Base-by-base conservation (phyloP, 2,329 filamentous ascomycete species). In the Rutstroemia sp. region DNA sequence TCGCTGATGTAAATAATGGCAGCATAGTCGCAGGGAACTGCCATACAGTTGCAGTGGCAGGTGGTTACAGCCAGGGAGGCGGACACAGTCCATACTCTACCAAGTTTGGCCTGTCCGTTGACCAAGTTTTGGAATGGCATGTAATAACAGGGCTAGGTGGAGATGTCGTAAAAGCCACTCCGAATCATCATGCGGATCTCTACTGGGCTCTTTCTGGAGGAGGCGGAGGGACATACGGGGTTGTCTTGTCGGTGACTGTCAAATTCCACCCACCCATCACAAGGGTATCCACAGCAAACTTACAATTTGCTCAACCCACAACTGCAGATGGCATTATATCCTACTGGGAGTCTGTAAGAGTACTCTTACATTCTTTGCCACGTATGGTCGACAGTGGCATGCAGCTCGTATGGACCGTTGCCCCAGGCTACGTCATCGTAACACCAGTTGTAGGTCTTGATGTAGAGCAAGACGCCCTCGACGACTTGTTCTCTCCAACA, bases 191-290 rank as follows among this genome's bases (percentile, higher is more conserved):
- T 60, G 54, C 71, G 0, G 82, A 85, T 50, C 70, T 86, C 1
- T 86, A 80, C 69, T 87, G 82, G 82, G 83, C 83, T 1, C 69
- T 84, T 0, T 72, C 73, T 41, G 82, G 82, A 2, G 81, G 82
- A 0, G 82, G 82, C 2, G 77, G 75, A 6, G 79, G 81, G 10
- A 83, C 76, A 27, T 86, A 78, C 61, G 81, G 73, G 2, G 72
- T 83, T 1, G 79, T 84, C 1, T 66, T 75, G 12, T 78, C 76
- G 1, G 72, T 83, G 65, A 83, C 79, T 0, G 19, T 46, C 14
- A 46, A 46, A 14, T 46, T 53, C 1, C 30, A 53, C 23, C 41
- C 41, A 16, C 3, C 8, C 4, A 4, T 16, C 2, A 25, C 12
- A 4, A 17, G 12, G 16, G 14, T 19, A 17, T 27, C 42, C 5